phyloP scores from a whole-genome alignment of 345 rosid species.

The Erysimum cheiranthoides region DNA sequence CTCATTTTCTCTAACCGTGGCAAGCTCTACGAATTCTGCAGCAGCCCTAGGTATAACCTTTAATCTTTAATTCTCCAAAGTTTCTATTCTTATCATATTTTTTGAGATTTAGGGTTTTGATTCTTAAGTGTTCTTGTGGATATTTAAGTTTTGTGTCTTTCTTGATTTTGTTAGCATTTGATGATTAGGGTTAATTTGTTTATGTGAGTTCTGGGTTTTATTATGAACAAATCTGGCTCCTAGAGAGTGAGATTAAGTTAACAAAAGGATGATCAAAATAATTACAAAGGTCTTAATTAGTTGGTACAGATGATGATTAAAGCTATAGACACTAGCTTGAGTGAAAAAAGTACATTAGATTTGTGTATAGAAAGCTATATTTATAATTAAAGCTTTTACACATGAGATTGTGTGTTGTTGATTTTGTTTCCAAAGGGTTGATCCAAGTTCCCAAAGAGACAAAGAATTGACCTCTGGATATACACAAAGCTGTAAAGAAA shows the following conservation, averaged over 20 bases:
- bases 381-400: conserved; percentile 37
- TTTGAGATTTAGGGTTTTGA: conserved; percentile 34
- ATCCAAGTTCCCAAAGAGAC: conserved; percentile 38
- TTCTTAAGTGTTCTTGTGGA: neutral
- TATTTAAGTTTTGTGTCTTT: conserved; percentile 11
- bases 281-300: conserved; percentile 21
- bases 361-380: conserved; percentile 25
- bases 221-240: conserved; percentile 8
- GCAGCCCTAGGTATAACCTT: conserved; percentile 54
- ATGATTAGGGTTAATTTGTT: conserved; percentile 33
- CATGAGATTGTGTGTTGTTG: conserved; percentile 32
- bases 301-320: conserved; percentile 35
- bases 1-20: conserved; percentile 74
- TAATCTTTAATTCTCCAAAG: neutral
- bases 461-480: conserved; percentile 43
- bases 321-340: conserved; percentile 25
- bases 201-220: conserved; percentile 12
- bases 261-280: conserved; percentile 13
- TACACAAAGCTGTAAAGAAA: conserved; percentile 40
- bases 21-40: conserved; percentile 70
- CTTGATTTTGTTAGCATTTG: conserved; percentile 16
- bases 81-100: neutral
- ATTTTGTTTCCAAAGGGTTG: conserved; percentile 3
- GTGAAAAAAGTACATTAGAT: conserved; percentile 18
- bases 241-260: conserved; percentile 29